Conservation (phyloP, 78 protist genomes). For the Cavenderia fasciculata region DNA sequence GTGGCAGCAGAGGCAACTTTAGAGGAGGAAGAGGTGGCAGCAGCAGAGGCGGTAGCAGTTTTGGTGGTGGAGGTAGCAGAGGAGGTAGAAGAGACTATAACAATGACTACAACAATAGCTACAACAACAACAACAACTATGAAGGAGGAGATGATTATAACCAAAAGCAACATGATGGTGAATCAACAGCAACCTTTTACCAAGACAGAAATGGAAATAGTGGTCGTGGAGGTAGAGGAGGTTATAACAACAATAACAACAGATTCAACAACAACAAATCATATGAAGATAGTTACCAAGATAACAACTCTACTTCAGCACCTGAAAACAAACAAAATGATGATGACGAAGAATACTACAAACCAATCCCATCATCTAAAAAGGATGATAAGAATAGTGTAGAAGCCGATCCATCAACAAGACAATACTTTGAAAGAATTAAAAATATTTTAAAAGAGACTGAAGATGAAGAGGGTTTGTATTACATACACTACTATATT, state of each 20-base stretch:
- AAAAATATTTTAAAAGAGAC: not conserved
- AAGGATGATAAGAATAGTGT: not conserved
- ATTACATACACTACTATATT: too few species aligned
- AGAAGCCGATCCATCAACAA: conserved; percentile 2
- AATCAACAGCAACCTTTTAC: too few species aligned
- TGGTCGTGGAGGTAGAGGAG: not conserved
- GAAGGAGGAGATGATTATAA: too few species aligned
- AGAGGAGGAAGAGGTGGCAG: too few species aligned
- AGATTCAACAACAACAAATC: not conserved
- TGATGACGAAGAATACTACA: not conserved
- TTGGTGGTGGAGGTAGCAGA: too few species aligned
- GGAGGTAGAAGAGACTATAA: too few species aligned
- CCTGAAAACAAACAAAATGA: not conserved
- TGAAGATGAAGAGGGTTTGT: conserved; percentile 11
- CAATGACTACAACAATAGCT: too few species aligned
- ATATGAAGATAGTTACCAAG: not conserved
- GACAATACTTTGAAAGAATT: not conserved
- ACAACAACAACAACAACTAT: too few species aligned
- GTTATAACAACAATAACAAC: not conserved
- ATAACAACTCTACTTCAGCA: not conserved
- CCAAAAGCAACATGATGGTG: too few species aligned
- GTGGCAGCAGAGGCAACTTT: too few species aligned
- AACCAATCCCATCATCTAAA: not conserved
- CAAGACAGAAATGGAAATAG: too few species aligned
- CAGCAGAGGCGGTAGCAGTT: too few species aligned